Base-by-base conservation (phyloP, 805 yeast species). In the Kuraishia piskuri region DNA sequence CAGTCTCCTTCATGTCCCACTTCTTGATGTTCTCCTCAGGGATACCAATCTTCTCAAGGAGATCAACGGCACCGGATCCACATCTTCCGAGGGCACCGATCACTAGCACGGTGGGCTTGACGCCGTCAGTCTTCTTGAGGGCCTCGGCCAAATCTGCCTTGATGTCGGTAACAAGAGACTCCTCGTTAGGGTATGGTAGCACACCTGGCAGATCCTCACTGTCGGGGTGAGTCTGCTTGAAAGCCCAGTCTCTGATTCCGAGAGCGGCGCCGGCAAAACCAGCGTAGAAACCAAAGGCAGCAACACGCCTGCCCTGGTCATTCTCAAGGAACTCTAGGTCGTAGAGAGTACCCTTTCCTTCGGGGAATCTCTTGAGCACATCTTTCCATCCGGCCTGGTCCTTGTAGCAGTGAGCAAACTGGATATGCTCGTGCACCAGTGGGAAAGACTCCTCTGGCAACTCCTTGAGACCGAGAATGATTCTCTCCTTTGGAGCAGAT, bases 251-350 rank as follows among this genome's bases (percentile, higher is more conserved):
- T 68, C 82, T 82, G 51, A 92, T 77, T 63, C 99, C 99, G 53
- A 94, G 73, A 36, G 99, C 99, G 37, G 99, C 99, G 64, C 99
- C 99, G 6, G 98, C 99, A 68, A 94, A 94, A n/a, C 99, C 99
- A 48, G 99, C 99, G 69, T 92, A 92, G 77, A 82, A 94, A n/a
- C 99, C 99, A 68, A 94, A 94, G 8, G 99, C 99, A 48, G 99
- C 99, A 25, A 94, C 99, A 73, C 99, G 88, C 77, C 99, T 88
- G 37, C 98, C 98, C 65, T 82, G 84, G 62, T 87, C 97, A 68
- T 94, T 90, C 69, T 88, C 95, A 68, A 94, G 76, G 67, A 94
- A 94, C 74, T 94, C 99, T 60, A 94, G 76, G 68, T 94, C 99
- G 68, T 94, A 94, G 60, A 94, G 79, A 14, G 81, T 78, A 61